phyloP scores from a whole-genome alignment of 192 early-diverging fungal species.

The Ramicandelaber brevisporus region DNA sequence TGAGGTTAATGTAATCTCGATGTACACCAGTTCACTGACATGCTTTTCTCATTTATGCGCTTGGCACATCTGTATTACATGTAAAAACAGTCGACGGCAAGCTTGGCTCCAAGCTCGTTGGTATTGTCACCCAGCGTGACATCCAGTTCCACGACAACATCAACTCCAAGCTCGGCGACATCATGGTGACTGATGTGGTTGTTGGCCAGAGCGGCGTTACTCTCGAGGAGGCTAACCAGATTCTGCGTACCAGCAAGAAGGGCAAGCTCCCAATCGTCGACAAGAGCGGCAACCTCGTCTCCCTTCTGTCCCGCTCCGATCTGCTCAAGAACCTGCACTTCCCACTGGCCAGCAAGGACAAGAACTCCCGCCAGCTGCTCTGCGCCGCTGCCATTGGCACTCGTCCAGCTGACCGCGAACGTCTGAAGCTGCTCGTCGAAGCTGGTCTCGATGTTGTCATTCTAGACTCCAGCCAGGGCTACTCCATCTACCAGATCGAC shows the following conservation, averaged over 20 bases:
- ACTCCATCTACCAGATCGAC: conserved; percentile 79
- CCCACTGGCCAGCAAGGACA: conserved; percentile 68
- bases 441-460: conserved; percentile 94
- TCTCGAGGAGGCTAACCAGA: conserved; percentile 65
- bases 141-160: conserved; percentile 75
- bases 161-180: conserved; percentile 27
- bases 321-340: conserved; percentile 91
- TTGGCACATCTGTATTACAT: too few species aligned
- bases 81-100: conserved; percentile 72
- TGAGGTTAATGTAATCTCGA: too few species aligned
- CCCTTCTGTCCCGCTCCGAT: conserved; percentile 82
- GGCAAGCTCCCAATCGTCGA: conserved; percentile 95
- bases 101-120: conserved; percentile 67
- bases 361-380: conserved; percentile 69
- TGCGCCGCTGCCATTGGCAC: conserved; percentile 84
- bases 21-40: too few species aligned
- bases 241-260: conserved; percentile 72
- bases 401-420: conserved; percentile 61
- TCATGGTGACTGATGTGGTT: conserved; percentile 82
- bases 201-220: conserved; percentile 72
- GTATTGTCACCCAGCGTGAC: conserved; percentile 91
- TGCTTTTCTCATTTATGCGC: too few species aligned
- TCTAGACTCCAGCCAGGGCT: conserved; percentile 90
- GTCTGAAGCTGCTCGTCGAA: conserved; percentile 61
- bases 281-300: conserved; percentile 48